These are phyloP conservation scores for Potentilla sterilis DNA, from an alignment of 306 rosid genomes.

Conservation along the genomic window DNA sequence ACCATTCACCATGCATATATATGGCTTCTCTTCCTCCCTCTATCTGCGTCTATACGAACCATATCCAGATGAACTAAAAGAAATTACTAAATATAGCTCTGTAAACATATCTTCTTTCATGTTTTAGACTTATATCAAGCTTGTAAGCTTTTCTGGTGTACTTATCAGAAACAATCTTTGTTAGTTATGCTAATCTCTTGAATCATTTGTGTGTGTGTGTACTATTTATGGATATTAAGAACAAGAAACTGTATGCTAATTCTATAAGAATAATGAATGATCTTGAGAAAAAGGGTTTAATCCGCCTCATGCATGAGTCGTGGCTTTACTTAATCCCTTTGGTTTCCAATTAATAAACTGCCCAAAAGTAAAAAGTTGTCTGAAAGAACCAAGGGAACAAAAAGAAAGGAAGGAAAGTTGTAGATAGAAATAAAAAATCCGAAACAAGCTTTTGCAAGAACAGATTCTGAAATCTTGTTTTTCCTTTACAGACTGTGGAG, in stretches of 20 bases:
- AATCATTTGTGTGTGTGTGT: neutral
- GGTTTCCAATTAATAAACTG: conserved; percentile 11
- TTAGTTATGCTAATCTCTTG: neutral
- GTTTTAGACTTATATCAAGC: neutral
- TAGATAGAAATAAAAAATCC: neutral
- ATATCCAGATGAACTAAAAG: neutral
- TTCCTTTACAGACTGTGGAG: conserved; percentile 84
- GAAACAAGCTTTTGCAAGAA: neutral
- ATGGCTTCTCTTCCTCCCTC: conserved; percentile 11
- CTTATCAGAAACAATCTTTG: neutral
- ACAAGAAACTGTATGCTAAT: neutral
- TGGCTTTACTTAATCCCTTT: conserved; percentile 37
- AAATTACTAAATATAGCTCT: neutral
- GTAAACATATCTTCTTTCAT: neutral
- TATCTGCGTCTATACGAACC: neutral
- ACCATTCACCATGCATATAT: conserved; percentile 6
- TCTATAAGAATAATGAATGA: neutral
- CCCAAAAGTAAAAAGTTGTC: conserved; percentile 16
- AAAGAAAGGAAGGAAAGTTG: conserved; percentile 22
- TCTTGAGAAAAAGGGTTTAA: neutral
- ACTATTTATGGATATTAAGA: neutral
- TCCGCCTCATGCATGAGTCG: neutral
- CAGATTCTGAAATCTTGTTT: conserved; percentile 25
- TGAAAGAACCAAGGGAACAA: conserved; percentile 35
- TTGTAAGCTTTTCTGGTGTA: neutral